These are phyloP conservation scores for Cephaloascus albidus DNA, from an alignment of 805 yeast species.

Conservation along the genomic window DNA sequence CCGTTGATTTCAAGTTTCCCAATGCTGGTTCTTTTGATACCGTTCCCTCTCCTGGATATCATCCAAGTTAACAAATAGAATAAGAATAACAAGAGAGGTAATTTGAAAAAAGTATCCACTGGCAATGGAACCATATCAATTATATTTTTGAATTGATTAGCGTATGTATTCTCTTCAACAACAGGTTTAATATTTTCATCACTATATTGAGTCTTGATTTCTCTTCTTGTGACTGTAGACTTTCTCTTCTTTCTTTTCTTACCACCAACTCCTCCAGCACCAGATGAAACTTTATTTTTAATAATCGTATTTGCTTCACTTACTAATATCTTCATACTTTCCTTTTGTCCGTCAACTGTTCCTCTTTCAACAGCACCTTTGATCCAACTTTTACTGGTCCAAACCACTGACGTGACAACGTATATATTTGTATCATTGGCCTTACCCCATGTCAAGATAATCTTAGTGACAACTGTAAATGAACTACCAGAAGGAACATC, in stretches of 20 bases:
- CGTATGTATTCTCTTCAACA: slow-evolving; percentile 11
- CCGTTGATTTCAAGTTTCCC: slow-evolving; percentile 15
- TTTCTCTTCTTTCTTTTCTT: slow-evolving; percentile 5
- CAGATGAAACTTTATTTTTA: slow-evolving; percentile 6
- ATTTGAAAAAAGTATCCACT: slow-evolving; percentile 4
- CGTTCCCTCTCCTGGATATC: background rate
- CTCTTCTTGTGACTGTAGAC: slow-evolving; percentile 6
- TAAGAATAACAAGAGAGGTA: slow-evolving; percentile 11
- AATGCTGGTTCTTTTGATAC: background rate
- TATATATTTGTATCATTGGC: slow-evolving; percentile 42
- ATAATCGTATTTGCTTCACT: slow-evolving; percentile 34
- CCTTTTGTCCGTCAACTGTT: slow-evolving; percentile 63
- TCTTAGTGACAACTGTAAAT: slow-evolving; percentile 51
- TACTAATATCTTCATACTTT: slow-evolving; percentile 40
- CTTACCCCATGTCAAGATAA: slow-evolving; percentile 54
- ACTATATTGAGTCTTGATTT: slow-evolving; percentile 4
- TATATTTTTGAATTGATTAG: slow-evolving; percentile 11
- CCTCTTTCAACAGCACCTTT: slow-evolving; percentile 71
- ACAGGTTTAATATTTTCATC: slow-evolving; percentile 7
- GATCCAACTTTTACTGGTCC: slow-evolving; percentile 76
- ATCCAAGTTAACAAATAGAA: slow-evolving; percentile 1
- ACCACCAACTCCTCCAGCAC: slow-evolving; percentile 5
- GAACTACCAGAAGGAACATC: slow-evolving; percentile 78
- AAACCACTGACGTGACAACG: slow-evolving; percentile 48
- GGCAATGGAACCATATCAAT: slow-evolving; percentile 14